Base-by-base conservation (phyloP, 495 filamentous ascomycete species). In the Filosporella fistucella region DNA sequence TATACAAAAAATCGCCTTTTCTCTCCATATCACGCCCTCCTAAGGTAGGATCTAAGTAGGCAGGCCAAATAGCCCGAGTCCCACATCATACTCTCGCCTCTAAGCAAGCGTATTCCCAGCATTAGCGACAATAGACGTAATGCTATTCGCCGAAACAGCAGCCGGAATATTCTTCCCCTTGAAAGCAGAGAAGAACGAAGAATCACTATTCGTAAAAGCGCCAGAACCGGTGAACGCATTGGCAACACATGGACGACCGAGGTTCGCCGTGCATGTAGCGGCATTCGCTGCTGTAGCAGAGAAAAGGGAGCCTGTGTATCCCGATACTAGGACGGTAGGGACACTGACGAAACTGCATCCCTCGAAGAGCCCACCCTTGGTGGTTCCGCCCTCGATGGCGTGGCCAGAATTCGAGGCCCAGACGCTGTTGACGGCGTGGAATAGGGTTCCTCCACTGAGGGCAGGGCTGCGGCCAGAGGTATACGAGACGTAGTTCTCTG, bases 81-180 rank as follows among this genome's bases (percentile, higher is more conserved):
- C n/a, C n/a, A n/a, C n/a, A n/a, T n/a, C n/a, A n/a, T n/a, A n/a
- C n/a, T n/a, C n/a, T n/a, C n/a, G n/a, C n/a, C n/a, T 21, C n/a
- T n/a, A 38, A 38, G 35, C 35, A 38, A 38, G 35, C 23, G 35
- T 38, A 38, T 38, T 38, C 11, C 35, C 35, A 21, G 35, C 35
- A 22, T 20, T 22, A 5, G 35, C 35, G 4, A 38, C 35, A 4
- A 13, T 38, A 13, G 17, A 21, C 16, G 20, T 38, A 38, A 38
- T 21, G 9, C 17, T 21, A 21, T 38, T 38, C 10, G 35, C 35
- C 17, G 35, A 38, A 20, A 38, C 17, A 5, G 35, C 35, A 21
- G 35, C 35, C 4, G 35, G 35, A n/a, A 38, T 38, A 22, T 38
- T 38, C 17, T 38, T 38, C 5, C 35, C 35, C 16, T 38, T 38